Conservation (phyloP, 2,329 filamentous ascomycete genomes). For the Xylariaceae sp. region DNA sequence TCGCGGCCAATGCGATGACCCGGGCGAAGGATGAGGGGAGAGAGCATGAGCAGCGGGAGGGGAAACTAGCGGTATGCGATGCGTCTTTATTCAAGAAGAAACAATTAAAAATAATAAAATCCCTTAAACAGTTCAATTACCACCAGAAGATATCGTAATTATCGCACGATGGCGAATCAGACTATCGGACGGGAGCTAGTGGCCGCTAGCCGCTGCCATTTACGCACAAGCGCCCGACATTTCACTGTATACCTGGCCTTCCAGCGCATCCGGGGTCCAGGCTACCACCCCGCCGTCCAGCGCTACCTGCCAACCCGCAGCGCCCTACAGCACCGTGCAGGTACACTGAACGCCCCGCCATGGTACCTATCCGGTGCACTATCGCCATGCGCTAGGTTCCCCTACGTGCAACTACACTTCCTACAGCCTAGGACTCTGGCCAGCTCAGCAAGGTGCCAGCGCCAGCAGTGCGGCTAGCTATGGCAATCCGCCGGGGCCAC, state of each 20-base stretch:
- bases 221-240: neutral
- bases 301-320: no score
- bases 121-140: neutral
- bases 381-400: no score
- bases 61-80: slow-evolving; percentile 15
- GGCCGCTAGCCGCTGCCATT: slow-evolving; percentile 4
- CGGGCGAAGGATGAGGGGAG: slow-evolving; percentile 12
- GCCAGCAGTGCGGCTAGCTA: slow-evolving; percentile 16
- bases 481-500: slow-evolving; percentile 13
- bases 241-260: neutral
- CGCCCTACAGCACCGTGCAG: no score
- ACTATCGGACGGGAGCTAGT: neutral
- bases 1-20: slow-evolving; percentile 43
- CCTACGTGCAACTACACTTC: no score
- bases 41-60: slow-evolving; percentile 5
- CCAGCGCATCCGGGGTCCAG: no score
- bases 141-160: neutral
- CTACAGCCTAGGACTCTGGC: slow-evolving; percentile 11
- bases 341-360: neutral
- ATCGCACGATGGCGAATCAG: slow-evolving; percentile 15
- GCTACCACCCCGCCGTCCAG: no score
- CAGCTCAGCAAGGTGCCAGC: slow-evolving; percentile 17
- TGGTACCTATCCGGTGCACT: neutral
- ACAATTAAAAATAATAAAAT: neutral
- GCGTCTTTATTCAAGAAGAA: neutral